Percentiles rank a stretch among this genome's conserved stretches.
Conservation (phyloP, 176 grass and related monocot species). For the Rhynchospora pubera region DNA sequence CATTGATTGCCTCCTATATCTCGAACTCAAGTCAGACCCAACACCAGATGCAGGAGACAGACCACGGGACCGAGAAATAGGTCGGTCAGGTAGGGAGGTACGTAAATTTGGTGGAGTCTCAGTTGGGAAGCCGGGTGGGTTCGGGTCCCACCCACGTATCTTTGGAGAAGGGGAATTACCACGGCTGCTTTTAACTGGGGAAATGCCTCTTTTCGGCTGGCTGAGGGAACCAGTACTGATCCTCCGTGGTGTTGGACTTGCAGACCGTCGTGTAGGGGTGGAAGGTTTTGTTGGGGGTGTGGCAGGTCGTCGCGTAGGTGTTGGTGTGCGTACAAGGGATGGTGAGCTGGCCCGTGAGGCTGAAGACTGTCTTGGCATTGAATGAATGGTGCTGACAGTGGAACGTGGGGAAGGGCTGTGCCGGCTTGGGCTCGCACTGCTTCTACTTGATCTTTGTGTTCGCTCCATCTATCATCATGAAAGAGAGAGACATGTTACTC, state of each 20-base stretch:
- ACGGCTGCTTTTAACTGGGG: conserved; percentile 46
- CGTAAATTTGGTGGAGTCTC: conserved; percentile 75
- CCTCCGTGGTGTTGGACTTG: conserved; percentile 63
- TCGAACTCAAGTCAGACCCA: conserved; percentile 42
- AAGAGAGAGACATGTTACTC: neutral
- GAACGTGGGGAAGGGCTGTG: conserved; percentile 64
- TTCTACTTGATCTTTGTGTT: conserved; percentile 63
- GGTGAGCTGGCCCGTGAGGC: conserved; percentile 60
- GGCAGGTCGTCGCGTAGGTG: conserved; percentile 41
- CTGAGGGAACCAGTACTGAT: conserved; percentile 58
- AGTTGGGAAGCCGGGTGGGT: conserved; percentile 53
- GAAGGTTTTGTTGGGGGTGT: conserved; percentile 56
- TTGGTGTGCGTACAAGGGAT: conserved; percentile 34
- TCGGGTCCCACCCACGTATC: conserved; percentile 61
- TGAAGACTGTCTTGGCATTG: conserved; percentile 57
- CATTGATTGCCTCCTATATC: conserved; percentile 68
- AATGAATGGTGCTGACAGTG: conserved; percentile 23
- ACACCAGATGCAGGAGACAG: conserved; percentile 49
- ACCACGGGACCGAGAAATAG: conserved; percentile 58
- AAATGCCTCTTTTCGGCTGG: conserved; percentile 45
- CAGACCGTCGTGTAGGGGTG: conserved; percentile 55
- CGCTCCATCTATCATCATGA: conserved; percentile 40
- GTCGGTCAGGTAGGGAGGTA: conserved; percentile 60
- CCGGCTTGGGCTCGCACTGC: conserved; percentile 74
- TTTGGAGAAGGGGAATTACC: conserved; percentile 66